phyloP scores from a whole-genome alignment of 2,329 filamentous ascomycete species.

The Mollisia scopiformis region DNA sequence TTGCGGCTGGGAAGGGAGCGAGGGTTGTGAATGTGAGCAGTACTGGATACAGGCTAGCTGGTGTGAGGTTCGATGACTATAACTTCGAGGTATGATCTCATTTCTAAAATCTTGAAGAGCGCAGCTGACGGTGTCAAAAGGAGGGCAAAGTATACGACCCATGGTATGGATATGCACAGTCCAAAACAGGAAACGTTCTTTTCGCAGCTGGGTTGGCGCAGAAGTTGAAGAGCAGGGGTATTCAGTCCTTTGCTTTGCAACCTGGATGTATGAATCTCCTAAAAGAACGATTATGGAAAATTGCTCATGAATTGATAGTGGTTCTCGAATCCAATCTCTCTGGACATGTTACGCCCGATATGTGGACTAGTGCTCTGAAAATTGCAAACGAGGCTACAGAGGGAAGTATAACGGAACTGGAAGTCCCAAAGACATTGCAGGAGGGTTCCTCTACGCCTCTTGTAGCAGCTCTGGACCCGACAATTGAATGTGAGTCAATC shows the following conservation, averaged over 20 bases:
- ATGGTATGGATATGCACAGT: slow-evolving; percentile 46
- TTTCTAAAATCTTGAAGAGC: slow-evolving; percentile 19
- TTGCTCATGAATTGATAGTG: slow-evolving; percentile 4
- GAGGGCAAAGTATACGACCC: slow-evolving; percentile 24
- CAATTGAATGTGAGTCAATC: slow-evolving; percentile 24
- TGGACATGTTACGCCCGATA: slow-evolving; percentile 15
- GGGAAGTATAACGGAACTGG: slow-evolving; percentile 7
- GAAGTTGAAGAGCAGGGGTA: slow-evolving; percentile 31
- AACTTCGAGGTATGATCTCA: slow-evolving; percentile 39
- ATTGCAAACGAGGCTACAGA: not conserved
- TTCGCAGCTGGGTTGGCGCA: slow-evolving; percentile 36
- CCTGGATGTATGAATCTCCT: slow-evolving; percentile 28
- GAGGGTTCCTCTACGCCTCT: slow-evolving; percentile 36
- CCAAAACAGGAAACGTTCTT: slow-evolving; percentile 47
- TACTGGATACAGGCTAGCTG: slow-evolving; percentile 40
- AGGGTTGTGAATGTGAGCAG: slow-evolving; percentile 44
- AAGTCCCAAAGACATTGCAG: slow-evolving; percentile 11
- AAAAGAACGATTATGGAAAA: too few species aligned
- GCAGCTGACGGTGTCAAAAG: slow-evolving; percentile 1
- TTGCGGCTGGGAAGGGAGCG: slow-evolving; percentile 19
- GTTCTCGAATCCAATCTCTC: slow-evolving; percentile 21
- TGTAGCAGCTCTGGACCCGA: slow-evolving; percentile 43
- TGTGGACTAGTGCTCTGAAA: slow-evolving; percentile 6
- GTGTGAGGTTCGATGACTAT: slow-evolving; percentile 40
- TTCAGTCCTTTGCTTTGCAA: slow-evolving; percentile 37